Evolutionary conservation across 805 yeast species (phyloP), one percentile per base, ranked within the genome.

Genomic region (Kodamaea laetipori): DNA sequence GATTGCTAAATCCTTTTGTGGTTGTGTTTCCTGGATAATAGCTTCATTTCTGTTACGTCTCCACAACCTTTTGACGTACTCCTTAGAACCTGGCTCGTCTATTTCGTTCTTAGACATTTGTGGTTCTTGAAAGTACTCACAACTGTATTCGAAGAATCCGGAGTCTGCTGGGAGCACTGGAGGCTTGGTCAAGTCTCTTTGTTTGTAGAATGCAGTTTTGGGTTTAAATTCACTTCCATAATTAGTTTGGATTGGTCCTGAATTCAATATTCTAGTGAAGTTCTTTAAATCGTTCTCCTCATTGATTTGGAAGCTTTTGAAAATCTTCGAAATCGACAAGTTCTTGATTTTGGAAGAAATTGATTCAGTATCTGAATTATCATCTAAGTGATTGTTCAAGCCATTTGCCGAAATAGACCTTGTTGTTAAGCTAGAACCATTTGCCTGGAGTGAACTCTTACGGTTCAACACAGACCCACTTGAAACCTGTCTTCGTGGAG

Each of bases 91-190:
- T 0, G 95, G 94, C 60, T 90, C 96, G 54, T 92, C 97, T 12
- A 81, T 66, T 53, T 92, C 97, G 42, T 79, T 77, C 45, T 80
- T 82, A 8, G 87, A 81, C 84, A 90, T 84, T 58, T 92, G 98
- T 0, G 99, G 97, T 58, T 90, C 98, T 56, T 90, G 96, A 68
- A 92, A 94, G 57, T 90, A 90, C 61, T 94, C 99, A 46, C 88
- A 79, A 53, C 86, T 79, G 61, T 84, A 86, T 40, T 83, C 86
- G 48, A 86, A 77, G 54, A 86, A 84, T 5, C 79, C 78, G 7
- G 88, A 82, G 4, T 71, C 70, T 8, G 79, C 60, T 1, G 88
- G 85, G 3, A 84, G 54, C 4, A 64, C 66, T 2, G 81, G 78
- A 15, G 49, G 51, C 5, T 48, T 47, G n/a, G 60, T 53, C 6